Evolutionary conservation across 352 stramenopile genomes (phyloP).

Genomic region (Phytopythium aichiense): DNA sequence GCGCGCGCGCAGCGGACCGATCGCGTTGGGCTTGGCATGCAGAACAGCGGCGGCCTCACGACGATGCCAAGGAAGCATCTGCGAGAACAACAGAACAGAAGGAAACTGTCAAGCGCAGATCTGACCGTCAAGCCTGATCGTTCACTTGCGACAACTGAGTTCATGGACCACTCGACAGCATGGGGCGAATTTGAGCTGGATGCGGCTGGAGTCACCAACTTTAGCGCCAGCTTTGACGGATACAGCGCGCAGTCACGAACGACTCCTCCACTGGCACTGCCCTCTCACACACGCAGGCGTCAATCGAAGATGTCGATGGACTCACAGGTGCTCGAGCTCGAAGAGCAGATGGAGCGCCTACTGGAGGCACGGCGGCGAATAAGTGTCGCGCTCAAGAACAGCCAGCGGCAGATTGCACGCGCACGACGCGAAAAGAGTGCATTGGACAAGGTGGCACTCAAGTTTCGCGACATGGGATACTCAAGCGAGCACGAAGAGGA

Average conservation of each 20-base stretch:
- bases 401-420: conserved; percentile 25
- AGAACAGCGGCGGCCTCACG: neutral
- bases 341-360: conserved; percentile 36
- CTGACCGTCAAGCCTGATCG: neutral
- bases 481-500: conserved; percentile 15
- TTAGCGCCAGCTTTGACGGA: neutral
- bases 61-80: neutral
- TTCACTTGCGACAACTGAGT: conserved; percentile 12
- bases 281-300: neutral
- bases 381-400: conserved; percentile 28
- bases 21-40: neutral
- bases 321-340: conserved; percentile 30
- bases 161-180: conserved; percentile 8
- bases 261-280: neutral
- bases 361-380: conserved; percentile 33
- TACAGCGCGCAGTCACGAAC: neutral
- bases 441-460: conserved; percentile 26
- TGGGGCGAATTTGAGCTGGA: conserved; percentile 20
- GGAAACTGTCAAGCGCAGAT: neutral
- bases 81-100: neutral
- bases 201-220: neutral
- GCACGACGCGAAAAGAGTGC: conserved; percentile 27
- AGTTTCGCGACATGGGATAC: conserved; percentile 30
- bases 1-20: neutral
- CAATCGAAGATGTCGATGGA: conserved; percentile 23